These are phyloP conservation scores for Barnettozyma vustinii DNA, from an alignment of 805 yeast species.

Conservation along the genomic window DNA sequence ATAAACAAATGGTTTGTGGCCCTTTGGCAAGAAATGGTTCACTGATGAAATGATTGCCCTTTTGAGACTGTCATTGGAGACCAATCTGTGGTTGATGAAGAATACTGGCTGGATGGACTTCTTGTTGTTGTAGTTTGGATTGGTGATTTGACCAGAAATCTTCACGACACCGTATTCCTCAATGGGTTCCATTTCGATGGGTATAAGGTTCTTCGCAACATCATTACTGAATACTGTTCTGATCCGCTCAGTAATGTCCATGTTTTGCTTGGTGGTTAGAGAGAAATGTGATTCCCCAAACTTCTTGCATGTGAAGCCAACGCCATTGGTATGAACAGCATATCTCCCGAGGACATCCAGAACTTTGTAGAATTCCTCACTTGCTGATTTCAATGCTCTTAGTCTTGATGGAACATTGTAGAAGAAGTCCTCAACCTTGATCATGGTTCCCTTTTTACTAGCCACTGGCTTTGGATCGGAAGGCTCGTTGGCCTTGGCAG, in stretches of 20 bases:
- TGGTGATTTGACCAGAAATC: conserved; percentile 60
- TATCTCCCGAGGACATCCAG: conserved; percentile 81
- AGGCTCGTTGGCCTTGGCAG: conserved; percentile 33
- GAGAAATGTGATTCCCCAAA: conserved; percentile 69
- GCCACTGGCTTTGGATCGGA: conserved; percentile 69
- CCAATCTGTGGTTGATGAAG: conserved; percentile 82
- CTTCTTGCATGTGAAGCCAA: conserved; percentile 77
- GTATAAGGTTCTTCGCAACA: conserved; percentile 60
- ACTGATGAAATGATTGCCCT: conserved; percentile 52
- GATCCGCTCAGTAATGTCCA: conserved; percentile 59
- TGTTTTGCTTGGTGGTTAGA: conserved; percentile 49
- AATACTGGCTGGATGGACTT: conserved; percentile 64
- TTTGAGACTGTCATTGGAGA: conserved; percentile 73
- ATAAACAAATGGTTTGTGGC: conserved; percentile 72
- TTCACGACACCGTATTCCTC: conserved; percentile 44
- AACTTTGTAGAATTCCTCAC: conserved; percentile 73
- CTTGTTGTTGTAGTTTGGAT: conserved; percentile 64
- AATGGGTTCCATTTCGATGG: conserved; percentile 31
- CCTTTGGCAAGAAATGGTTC: conserved; percentile 62
- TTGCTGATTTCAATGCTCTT: conserved; percentile 54
- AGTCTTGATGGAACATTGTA: conserved; percentile 81
- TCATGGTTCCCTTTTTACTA: conserved; percentile 82
- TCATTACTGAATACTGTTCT: conserved; percentile 65
- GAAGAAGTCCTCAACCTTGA: conserved; percentile 82
- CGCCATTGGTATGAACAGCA: conserved; percentile 63